These are phyloP conservation scores for Choiromyces venosus DNA, from an alignment of 495 filamentous ascomycete species.

Conservation along the genomic window DNA sequence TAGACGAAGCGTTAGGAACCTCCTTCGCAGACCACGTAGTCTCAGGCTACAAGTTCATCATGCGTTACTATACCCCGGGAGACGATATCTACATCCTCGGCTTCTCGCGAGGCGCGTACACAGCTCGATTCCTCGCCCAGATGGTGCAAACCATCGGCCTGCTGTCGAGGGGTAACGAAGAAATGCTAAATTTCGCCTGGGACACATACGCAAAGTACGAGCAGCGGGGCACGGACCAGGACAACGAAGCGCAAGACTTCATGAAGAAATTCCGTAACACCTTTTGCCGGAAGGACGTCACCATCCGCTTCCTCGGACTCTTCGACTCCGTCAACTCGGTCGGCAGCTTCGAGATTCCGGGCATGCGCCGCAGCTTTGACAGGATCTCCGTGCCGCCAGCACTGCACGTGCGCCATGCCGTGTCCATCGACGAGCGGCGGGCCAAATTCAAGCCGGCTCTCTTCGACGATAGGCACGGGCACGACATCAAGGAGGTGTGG, in stretches of 20 bases:
- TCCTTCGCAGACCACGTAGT: constrained; percentile 49
- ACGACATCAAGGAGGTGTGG: constrained; percentile 43
- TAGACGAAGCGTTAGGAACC: constrained; percentile 45
- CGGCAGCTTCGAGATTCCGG: constrained; percentile 37
- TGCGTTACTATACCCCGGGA: constrained; percentile 46
- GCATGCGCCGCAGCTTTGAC: background rate
- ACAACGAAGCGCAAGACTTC: constrained; percentile 38
- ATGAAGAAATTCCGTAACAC: constrained; percentile 46
- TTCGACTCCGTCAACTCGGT: constrained; percentile 50
- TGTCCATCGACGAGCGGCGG: constrained; percentile 48
- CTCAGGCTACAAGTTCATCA: constrained; percentile 49
- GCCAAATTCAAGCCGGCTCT: constrained; percentile 46
- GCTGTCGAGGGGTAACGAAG: constrained; percentile 49
- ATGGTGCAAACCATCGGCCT: constrained; percentile 49
- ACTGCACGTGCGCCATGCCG: constrained; percentile 46
- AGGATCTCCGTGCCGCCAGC: constrained; percentile 23
- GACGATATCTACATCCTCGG: constrained; percentile 51
- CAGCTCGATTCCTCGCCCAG: constrained; percentile 49
- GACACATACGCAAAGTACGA: constrained; percentile 39
- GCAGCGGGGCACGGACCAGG: constrained; percentile 23
- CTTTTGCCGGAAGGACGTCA: constrained; percentile 44
- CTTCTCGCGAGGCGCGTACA: constrained; percentile 51
- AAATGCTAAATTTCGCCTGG: constrained; percentile 42
- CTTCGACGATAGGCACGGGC: constrained; percentile 30
- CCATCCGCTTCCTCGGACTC: constrained; percentile 46